These are phyloP conservation scores for Periconia sp. DNA, from an alignment of 2,329 filamentous ascomycete genomes.

Conservation along the genomic window DNA sequence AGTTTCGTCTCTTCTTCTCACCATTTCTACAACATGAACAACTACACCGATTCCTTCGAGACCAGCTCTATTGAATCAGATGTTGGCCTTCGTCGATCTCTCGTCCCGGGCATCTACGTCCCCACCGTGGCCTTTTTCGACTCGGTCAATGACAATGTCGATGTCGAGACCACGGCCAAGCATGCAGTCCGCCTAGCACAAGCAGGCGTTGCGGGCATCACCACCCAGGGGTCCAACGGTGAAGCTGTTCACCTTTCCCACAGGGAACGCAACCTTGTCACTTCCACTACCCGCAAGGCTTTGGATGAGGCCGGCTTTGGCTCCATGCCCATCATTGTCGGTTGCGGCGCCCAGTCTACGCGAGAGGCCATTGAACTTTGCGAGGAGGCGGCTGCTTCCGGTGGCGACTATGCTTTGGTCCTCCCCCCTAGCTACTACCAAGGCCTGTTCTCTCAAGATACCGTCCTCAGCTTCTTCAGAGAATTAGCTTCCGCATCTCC, in stretches of 20 bases:
- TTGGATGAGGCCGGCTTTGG: conserved; percentile 67
- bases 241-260: conserved; percentile 79
- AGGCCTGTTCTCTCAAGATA: conserved; percentile 62
- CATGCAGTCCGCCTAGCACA: conserved; percentile 69
- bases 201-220: conserved; percentile 71
- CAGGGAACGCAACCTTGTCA: conserved; percentile 69
- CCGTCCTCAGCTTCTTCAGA: conserved; percentile 65
- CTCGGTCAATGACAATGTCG: conserved; percentile 43
- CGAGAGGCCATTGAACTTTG: conserved; percentile 72
- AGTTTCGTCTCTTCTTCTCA: conserved; percentile 36
- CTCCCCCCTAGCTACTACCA: conserved; percentile 78
- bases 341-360: conserved; percentile 72
- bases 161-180: conserved; percentile 42
- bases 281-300: conserved; percentile 67
- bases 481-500: conserved; percentile 64
- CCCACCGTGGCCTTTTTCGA: conserved; percentile 50
- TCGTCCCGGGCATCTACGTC: conserved; percentile 48
- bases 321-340: conserved; percentile 72
- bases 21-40: conserved; percentile 36
- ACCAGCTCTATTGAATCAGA: conserved; percentile 43
- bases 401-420: conserved; percentile 75
- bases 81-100: conserved; percentile 34
- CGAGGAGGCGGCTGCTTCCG: conserved; percentile 66
- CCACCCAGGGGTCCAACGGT: conserved; percentile 79
- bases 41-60: conserved; percentile 39